Base-by-base conservation (phyloP, 192 early-diverging fungal species). In the Ambispora gerdemannii region DNA sequence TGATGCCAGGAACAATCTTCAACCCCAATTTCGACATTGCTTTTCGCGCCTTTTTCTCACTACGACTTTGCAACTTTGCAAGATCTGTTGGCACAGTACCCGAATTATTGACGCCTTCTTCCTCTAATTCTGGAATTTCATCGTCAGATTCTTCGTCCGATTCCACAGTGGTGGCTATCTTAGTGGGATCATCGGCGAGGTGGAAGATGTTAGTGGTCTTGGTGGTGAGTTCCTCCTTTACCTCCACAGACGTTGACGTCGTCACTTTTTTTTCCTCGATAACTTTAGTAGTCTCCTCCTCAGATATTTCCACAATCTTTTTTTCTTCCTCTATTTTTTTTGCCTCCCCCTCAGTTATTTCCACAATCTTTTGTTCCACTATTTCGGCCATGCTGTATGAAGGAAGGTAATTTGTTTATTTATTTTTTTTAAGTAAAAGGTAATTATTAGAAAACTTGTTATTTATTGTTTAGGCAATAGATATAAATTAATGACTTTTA, bases 11-110 rank as follows among this genome's bases (percentile, higher is more conserved):
- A 67, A 96, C 89, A 74, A 83, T 84, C 84, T 93, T 88, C 52
- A 98, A 86, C 65, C 95, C 95, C 76, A 92, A 88, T 86, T 93
- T 93, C 75, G 83, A 79, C 79, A 98, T 83, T 49, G 93, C 94
- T 90, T 98, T 97, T 77, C 97, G 89, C 58, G 96, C 95, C 91
- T 98, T 97, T 83, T 89, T 90, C 84, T 98, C 95, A 70, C 87
- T 85, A 66, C 90, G 90, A 82, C 84, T 88, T 81, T 92, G 91
- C 60, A 75, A 66, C 43, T 74, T 76, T 32, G 72, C 50, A 59
- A 63, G 64, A 34, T 55, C 75, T 27, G 64, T 70, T 30, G 61
- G 53, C n/a, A 55, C 59, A 35, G 58, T 55, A 30, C 62, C 72
- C 36, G 55, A 17, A 3, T 52, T 35, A 31, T 59, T 30, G 3